Evolutionary conservation across 2,329 filamentous ascomycete species (phyloP).

Genomic region (Huntiella savannae): DNA sequence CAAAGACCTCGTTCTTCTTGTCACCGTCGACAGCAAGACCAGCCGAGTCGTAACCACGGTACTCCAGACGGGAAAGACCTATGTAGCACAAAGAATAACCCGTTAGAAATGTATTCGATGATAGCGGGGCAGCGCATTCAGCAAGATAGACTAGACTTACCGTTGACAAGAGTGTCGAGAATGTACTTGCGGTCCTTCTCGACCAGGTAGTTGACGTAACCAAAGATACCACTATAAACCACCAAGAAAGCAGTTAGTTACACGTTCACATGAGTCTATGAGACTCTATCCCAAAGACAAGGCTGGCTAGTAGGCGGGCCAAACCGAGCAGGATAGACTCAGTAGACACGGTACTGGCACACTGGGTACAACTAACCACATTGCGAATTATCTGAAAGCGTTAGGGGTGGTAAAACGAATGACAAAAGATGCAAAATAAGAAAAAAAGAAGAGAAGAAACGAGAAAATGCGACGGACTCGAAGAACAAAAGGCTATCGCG

Average conservation of each 20-base stretch:
- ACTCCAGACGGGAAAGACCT: slow-evolving; percentile 92
- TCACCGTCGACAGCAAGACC: slow-evolving; percentile 91
- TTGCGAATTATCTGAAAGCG: slow-evolving; percentile 10
- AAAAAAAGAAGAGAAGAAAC: slow-evolving; percentile 2
- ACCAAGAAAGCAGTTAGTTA: background rate
- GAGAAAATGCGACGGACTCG: background rate
- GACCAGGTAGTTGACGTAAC: slow-evolving; percentile 97
- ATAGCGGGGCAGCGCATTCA: slow-evolving; percentile 12
- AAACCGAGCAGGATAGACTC: background rate
- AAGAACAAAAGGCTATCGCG: slow-evolving; percentile 5
- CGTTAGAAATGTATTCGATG: background rate
- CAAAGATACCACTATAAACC: slow-evolving; percentile 64
- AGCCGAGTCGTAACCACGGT: slow-evolving; percentile 95
- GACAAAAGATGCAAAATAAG: slow-evolving; percentile 6
- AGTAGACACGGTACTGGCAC: background rate
- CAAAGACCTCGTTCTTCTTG: slow-evolving; percentile 95
- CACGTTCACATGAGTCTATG: slow-evolving; percentile 1
- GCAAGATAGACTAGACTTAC: slow-evolving; percentile 31
- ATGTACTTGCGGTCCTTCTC: slow-evolving; percentile 97
- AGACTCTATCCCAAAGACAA: background rate
- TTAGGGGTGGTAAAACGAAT: slow-evolving; percentile 11
- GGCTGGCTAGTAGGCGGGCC: background rate
- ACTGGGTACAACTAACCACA: slow-evolving; percentile 10
- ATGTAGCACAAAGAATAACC: slow-evolving; percentile 8
- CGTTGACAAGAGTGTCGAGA: slow-evolving; percentile 88